Conservation (phyloP, 805 yeast species). For the Scheffersomyces ergatensis region DNA sequence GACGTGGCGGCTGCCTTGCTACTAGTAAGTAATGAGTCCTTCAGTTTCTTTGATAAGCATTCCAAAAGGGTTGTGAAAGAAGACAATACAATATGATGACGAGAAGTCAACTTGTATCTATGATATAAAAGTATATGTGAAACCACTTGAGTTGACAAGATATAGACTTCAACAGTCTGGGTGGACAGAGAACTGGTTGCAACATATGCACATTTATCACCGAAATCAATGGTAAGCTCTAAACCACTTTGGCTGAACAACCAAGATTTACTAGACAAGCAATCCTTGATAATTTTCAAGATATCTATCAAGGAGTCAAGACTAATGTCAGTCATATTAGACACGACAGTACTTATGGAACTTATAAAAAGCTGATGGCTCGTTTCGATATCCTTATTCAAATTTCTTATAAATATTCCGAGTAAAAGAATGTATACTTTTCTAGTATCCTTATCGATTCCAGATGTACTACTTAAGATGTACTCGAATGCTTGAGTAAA, state of each 20-base stretch:
- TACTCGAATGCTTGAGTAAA: not conserved
- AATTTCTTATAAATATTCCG: not conserved
- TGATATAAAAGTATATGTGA: constrained; percentile 66
- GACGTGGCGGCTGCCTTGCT: constrained; percentile 41
- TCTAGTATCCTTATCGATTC: not conserved
- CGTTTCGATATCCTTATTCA: not conserved
- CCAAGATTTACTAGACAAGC: constrained; percentile 48
- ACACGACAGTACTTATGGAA: not conserved
- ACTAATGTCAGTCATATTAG: not conserved
- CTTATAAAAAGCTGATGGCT: not conserved
- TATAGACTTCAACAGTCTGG: constrained; percentile 28
- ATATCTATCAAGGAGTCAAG: not conserved
- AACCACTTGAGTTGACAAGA: constrained; percentile 44
- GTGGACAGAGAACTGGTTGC: constrained; percentile 2
- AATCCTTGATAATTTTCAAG: not conserved
- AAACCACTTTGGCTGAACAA: constrained; percentile 62
- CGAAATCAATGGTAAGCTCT: constrained; percentile 50
- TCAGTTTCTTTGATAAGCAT: constrained; percentile 32
- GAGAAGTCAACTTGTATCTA: constrained; percentile 63
- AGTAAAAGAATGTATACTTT: not conserved
- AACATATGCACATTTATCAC: constrained; percentile 21
- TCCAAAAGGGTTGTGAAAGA: constrained; percentile 51
- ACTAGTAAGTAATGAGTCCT: not conserved
- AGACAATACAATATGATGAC: constrained; percentile 65
- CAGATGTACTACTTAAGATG: not conserved